A percentile compares a stretch with the other conserved stretches of the same genome.
These are phyloP conservation scores for Falciphora oryzae DNA, from an alignment of 2,329 filamentous ascomycete species.

Conservation along the genomic window DNA sequence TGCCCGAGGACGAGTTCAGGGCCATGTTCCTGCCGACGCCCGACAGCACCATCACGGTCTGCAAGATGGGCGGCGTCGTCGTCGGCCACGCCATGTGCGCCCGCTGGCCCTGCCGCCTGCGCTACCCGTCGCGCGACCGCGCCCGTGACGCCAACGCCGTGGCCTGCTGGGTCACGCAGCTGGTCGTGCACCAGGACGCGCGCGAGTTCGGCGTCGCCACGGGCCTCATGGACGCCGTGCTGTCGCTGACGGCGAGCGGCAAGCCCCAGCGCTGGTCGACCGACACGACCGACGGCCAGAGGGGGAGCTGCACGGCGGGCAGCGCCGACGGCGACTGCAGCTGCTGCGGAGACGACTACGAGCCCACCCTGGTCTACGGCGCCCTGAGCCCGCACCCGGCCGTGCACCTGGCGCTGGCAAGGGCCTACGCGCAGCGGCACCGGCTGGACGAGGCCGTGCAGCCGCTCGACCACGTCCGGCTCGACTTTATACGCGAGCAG, in stretches of 20 bases:
- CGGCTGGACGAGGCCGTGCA: slow-evolving; percentile 1
- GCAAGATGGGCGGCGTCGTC: not conserved
- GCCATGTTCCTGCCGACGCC: not conserved
- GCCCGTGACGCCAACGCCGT: not conserved
- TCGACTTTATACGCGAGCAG: not conserved
- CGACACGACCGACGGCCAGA: no score
- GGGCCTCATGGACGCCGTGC: not conserved
- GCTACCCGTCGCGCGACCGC: not conserved
- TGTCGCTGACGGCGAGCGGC: not conserved
- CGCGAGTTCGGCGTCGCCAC: not conserved
- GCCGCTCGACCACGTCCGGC: slow-evolving; percentile 1
- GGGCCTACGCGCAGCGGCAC: not conserved
- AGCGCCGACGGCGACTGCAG: no score
- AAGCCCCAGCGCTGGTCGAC: no score
- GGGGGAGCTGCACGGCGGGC: no score
- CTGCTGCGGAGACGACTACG: no score
- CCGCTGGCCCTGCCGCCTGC: not conserved
- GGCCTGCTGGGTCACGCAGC: not conserved
- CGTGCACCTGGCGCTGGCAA: not conserved
- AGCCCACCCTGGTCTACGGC: not conserved
- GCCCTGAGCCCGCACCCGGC: not conserved
- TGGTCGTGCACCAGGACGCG: not conserved
- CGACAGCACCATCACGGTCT: not conserved
- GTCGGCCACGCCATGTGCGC: not conserved
- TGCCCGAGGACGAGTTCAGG: not conserved